Percentiles rank a stretch among this genome's conserved stretches.
These are phyloP conservation scores for Binderoboletus segoi DNA, from an alignment of 1,284 basidiomycete species.

Conservation along the genomic window DNA sequence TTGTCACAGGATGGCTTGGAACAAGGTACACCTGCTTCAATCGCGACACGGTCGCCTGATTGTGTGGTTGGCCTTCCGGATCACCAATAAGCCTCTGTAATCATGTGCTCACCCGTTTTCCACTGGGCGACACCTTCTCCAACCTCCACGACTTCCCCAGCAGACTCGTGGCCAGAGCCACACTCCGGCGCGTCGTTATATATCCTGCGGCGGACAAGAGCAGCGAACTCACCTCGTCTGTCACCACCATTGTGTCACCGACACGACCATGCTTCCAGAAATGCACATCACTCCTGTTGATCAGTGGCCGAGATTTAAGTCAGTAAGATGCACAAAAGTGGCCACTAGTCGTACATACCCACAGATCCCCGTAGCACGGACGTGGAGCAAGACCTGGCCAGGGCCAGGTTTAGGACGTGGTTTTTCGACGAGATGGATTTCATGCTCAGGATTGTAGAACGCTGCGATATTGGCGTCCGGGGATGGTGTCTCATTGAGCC, in stretches of 20 bases:
- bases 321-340: neutral
- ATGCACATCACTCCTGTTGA: conserved; percentile 57
- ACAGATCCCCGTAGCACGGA: conserved; percentile 66
- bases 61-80: neutral
- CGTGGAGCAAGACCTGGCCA: conserved; percentile 62
- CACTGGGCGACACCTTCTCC: conserved; percentile 63
- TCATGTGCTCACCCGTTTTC: conserved; percentile 47
- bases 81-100: neutral
- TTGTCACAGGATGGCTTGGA: conserved; percentile 58
- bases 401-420: conserved; percentile 57
- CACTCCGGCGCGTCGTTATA: conserved; percentile 41
- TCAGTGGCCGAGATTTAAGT: neutral
- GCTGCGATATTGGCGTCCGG: conserved; percentile 55
- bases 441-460: conserved; percentile 60
- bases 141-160: conserved; percentile 61
- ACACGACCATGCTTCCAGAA: conserved; percentile 69
- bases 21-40: conserved; percentile 66
- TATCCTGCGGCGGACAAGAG: neutral
- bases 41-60: conserved; percentile 62
- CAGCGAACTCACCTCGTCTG: conserved; percentile 49
- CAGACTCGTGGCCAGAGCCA: conserved; percentile 66
- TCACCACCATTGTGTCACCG: conserved; percentile 67
- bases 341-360: conserved; percentile 41
- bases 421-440: conserved; percentile 64
- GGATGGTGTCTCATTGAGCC: conserved; percentile 47